Evolutionary conservation across 495 filamentous ascomycete genomes (phyloP).

Genomic region (Hypomontagnella monticulosa): DNA sequence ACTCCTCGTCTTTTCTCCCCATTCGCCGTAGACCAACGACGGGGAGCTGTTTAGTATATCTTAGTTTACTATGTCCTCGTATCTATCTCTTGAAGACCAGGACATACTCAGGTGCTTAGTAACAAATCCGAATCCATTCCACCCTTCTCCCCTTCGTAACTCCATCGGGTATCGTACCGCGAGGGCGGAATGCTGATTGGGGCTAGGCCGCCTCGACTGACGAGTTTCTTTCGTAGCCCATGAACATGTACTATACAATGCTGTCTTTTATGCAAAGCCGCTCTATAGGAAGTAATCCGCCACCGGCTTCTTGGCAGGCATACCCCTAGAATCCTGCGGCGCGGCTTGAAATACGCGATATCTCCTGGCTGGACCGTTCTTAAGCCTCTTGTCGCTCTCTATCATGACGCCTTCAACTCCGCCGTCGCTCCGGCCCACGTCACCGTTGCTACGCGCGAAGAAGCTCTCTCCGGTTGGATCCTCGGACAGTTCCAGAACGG

Average conservation of each 20-base stretch:
- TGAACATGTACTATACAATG: conserved; percentile 32
- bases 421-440: conserved; percentile 66
- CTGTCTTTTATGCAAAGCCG: neutral
- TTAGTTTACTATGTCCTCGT: neutral
- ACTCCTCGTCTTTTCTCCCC: too few relatives aligned
- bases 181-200: conserved; percentile 6
- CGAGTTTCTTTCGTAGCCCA: neutral
- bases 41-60: neutral
- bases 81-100: neutral
- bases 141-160: conserved; percentile 21
- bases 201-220: neutral
- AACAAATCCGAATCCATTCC: conserved; percentile 5
- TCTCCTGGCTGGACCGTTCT: conserved; percentile 81
- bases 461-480: conserved; percentile 81
- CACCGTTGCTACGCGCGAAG: conserved; percentile 81
- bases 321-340: conserved; percentile 93
- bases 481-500: conserved; percentile 91
- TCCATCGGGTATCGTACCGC: conserved; percentile 33
- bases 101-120: neutral
- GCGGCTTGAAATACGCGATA: conserved; percentile 98
- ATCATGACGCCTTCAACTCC: conserved; percentile 51
- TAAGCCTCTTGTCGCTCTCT: conserved; percentile 52
- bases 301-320: conserved; percentile 98
- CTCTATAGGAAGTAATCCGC: conserved; percentile 91
- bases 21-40: too few relatives aligned